phyloP scores from a whole-genome alignment of 2,329 filamentous ascomycete species.

The Exophiala sp. region DNA sequence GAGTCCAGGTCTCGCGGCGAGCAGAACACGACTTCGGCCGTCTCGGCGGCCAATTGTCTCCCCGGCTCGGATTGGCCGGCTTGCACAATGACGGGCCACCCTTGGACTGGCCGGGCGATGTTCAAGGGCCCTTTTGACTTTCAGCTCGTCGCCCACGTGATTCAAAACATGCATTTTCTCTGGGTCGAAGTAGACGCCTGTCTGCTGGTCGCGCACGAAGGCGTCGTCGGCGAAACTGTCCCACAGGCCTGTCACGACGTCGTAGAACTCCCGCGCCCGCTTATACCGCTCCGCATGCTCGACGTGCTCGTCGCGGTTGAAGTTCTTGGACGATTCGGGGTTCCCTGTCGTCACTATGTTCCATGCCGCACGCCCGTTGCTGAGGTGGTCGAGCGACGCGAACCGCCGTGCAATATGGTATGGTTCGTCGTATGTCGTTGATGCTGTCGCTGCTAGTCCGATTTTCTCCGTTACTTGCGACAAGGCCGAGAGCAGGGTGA shows the following conservation, averaged over 20 bases:
- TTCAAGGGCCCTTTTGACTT: constrained; percentile 48
- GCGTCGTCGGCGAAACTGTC: constrained; percentile 53
- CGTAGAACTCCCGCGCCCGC: constrained; percentile 49
- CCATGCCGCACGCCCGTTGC: constrained; percentile 48
- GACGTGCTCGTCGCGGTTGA: constrained; percentile 47
- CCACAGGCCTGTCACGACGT: constrained; percentile 50
- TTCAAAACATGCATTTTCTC: constrained; percentile 49
- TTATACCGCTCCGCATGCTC: constrained; percentile 48
- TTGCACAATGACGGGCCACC: constrained; percentile 53
- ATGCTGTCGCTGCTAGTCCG: constrained; percentile 50
- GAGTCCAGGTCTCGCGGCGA: constrained; percentile 36
- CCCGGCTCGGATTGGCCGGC: constrained; percentile 51
- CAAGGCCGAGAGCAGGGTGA: constrained; percentile 48
- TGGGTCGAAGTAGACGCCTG: constrained; percentile 47
- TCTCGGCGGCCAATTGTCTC: constrained; percentile 48
- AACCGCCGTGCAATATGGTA: constrained; percentile 52
- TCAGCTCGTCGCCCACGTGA: constrained; percentile 46
- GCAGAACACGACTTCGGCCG: constrained; percentile 51
- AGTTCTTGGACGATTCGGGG: constrained; percentile 50
- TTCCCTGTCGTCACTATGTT: constrained; percentile 52
- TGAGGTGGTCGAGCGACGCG: constrained; percentile 50
- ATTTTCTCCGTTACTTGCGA: constrained; percentile 47
- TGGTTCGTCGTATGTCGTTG: constrained; percentile 51
- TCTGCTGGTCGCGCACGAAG: constrained; percentile 45
- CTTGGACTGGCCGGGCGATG: constrained; percentile 49